Evolutionary conservation across 257 asterid species (phyloP), one percentile per base, ranked within the genome.

Genomic region (Solanum tarapatanum): DNA sequence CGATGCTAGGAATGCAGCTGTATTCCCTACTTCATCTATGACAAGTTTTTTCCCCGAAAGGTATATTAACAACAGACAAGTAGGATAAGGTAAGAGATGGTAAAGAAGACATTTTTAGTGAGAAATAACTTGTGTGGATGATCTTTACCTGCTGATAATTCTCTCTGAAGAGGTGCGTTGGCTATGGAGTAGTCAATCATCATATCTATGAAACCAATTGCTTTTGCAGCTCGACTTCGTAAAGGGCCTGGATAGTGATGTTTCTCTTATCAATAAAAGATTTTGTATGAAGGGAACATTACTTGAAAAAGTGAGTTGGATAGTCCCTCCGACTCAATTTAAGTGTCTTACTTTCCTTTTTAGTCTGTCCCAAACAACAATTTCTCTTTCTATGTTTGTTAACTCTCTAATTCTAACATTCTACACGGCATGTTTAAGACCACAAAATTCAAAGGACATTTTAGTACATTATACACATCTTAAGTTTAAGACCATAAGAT

Each of bases 171-270:
- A 88, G 98, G 98, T 23, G 97, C 94, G 33, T 96, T 94, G 36
- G 88, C 93, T 24, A 92, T 30, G 66, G 98, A 94, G 92, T 94
- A 96, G 87, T 95, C 96, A n/a, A 96, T 94, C 98, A 96, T 94
- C 98, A 93, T 96, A 76, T 96, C 98, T 30, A 96, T 94, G 88
- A 96, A 96, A 83, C 98, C 98, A 60, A 96, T 96, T 64, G 98
- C 98, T 92, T 96, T 96, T 86, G 98, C 98, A 58, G 98, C 98
- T 6, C 98, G 96, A 84, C 98, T 95, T 90, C 98, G 91, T 70
- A 95, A 86, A 26, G 98, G 98, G 9, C 98, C 98, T 94, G 90
- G 23, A 91, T 11, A 74, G 8, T 60, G 14, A 45, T 23, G 36
- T 41, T 88, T 55, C 64, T 66, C 74, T n/a, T 0, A 4, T 36